Evolutionary conservation across 139 green algal species (phyloP), one percentile per base, ranked within the genome.

Genomic region (Micractinium conductrix): DNA sequence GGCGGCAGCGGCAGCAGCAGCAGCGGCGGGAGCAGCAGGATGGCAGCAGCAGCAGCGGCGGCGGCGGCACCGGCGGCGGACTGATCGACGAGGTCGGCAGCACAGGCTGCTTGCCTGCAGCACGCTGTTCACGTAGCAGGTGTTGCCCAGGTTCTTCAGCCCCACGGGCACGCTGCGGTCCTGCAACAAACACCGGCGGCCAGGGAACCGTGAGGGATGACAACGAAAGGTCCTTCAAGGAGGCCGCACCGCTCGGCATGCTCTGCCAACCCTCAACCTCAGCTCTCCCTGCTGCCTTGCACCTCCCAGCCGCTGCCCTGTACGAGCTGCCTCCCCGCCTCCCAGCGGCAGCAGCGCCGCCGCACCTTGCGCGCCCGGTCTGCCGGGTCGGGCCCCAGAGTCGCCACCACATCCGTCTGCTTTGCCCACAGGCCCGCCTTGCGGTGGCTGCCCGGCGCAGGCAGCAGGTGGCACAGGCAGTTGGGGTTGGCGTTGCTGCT

Each of bases 81-180:
- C n/a, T n/a, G n/a, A n/a, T n/a, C n/a, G n/a, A n/a, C n/a, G n/a
- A n/a, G n/a, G n/a, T n/a, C n/a, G n/a, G n/a, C n/a, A n/a, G n/a
- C n/a, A n/a, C n/a, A n/a, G n/a, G n/a, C n/a, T n/a, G n/a, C n/a
- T n/a, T n/a, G n/a, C 71, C 71, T 78, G 71, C 69, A 98, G 88
- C 38, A 93, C 94, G 21, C 83, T 90, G 85, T 96, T 97, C 16
- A 95, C 91, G 84, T 98, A 98, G 92, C 95, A 98, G 8, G 95
- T 98, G 88, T 95, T 95, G 63, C 95, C 95, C 21, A 98, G 88
- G 88, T 98, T 98, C 72, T 84, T 86, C 60, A 98, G 85, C 0
- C 95, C 95, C 24, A 87, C 88, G 0, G 94, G 95, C 26, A 43
- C 10, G 38, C n/a, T 35, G 37, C 33, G 38, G 43, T 84, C 43